These are phyloP conservation scores for Colletotrichum nymphaeae DNA, from an alignment of 2,329 filamentous ascomycete genomes.

Conservation along the genomic window DNA sequence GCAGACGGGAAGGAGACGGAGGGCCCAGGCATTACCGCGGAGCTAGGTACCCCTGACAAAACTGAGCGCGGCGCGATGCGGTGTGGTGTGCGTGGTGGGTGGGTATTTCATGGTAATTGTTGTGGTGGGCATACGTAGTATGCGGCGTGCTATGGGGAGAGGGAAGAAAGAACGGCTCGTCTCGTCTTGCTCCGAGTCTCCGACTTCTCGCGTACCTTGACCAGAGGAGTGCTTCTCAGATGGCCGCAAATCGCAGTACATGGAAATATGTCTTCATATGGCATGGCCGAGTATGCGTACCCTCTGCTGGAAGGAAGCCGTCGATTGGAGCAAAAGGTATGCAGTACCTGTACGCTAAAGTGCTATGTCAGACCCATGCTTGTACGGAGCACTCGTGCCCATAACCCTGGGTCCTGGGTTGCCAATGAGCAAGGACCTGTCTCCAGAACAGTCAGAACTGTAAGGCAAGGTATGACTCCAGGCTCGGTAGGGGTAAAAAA, in stretches of 20 bases:
- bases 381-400: neutral
- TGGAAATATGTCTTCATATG: neutral
- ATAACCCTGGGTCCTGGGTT: conserved; percentile 13
- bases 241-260: neutral
- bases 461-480: neutral
- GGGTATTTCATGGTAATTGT: neutral
- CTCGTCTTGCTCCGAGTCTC: conserved; percentile 15
- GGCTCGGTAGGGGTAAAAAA: neutral
- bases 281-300: neutral
- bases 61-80: neutral
- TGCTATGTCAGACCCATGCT: conserved; percentile 19
- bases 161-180: neutral
- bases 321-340: neutral
- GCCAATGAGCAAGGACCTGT: conserved; percentile 11
- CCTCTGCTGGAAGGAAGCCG: no score
- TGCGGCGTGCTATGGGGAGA: no score
- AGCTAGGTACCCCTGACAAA: neutral
- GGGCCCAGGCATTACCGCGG: neutral
- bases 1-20: neutral
- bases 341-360: neutral
- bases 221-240: conserved; percentile 10
- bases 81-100: neutral
- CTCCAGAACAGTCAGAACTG: conserved; percentile 9
- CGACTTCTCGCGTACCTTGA: neutral
- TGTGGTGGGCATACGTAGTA: neutral